Evolutionary conservation across 1,139 yeast genomes (phyloP).

Genomic region (Entelexis sorbosivorans): DNA sequence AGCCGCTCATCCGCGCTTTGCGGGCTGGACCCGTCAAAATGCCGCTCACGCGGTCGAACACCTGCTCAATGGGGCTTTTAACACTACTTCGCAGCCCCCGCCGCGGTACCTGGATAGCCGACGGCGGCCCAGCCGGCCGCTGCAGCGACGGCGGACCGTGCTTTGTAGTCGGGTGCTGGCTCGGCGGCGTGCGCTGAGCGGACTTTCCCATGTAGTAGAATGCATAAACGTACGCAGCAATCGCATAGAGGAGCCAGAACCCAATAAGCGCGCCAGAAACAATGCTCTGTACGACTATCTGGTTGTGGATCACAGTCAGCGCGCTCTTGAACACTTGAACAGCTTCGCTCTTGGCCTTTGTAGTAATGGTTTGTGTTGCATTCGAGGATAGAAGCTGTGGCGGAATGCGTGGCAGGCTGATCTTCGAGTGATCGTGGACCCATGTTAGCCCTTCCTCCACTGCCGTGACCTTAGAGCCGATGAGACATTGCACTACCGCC

Average conservation of each 20-base stretch:
- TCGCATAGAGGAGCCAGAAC: slow-evolving; percentile 14
- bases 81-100: not conserved
- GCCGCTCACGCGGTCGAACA: slow-evolving; percentile 11
- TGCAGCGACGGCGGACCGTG: not conserved
- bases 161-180: not conserved
- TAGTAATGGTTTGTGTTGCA: not conserved
- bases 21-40: slow-evolving; percentile 16
- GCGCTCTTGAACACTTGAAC: not conserved
- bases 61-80: slow-evolving; percentile 8
- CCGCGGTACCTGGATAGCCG: not conserved
- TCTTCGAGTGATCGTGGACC: slow-evolving; percentile 55
- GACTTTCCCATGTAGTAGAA: not conserved
- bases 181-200: not conserved
- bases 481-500: slow-evolving; percentile 61
- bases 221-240: slow-evolving; percentile 5
- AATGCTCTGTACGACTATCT: slow-evolving; percentile 12
- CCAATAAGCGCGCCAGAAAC: slow-evolving; percentile 13
- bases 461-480: slow-evolving; percentile 57
- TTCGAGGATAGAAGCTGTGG: not conserved
- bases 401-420: slow-evolving; percentile 44
- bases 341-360: not conserved
- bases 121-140: not conserved
- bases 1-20: not conserved
- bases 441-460: slow-evolving; percentile 67
- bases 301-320: not conserved